phyloP scores from a whole-genome alignment of 169 alveolate species.

The Plasmodium blacklocki region DNA sequence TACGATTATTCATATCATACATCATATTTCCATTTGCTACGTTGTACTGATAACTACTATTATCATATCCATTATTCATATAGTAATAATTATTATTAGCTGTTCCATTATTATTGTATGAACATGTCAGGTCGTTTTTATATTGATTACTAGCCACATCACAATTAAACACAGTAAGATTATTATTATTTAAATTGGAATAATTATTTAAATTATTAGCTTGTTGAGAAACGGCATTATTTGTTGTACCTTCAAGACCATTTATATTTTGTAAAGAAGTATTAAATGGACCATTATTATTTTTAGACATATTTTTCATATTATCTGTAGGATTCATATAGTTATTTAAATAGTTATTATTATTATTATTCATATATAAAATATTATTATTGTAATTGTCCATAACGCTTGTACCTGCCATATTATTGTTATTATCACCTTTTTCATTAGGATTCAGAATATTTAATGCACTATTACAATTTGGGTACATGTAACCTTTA shows the following conservation, averaged over 20 bases:
- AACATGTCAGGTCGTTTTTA: slow-evolving; percentile 19
- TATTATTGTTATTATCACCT: neutral
- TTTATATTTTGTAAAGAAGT: slow-evolving; percentile 1
- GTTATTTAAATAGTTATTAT: neutral
- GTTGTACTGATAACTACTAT: neutral
- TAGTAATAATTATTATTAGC: slow-evolving; percentile 1
- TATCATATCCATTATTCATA: slow-evolving; percentile 3
- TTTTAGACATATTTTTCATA: neutral
- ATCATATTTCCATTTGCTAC: neutral
- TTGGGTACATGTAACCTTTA: neutral
- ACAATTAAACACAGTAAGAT: neutral
- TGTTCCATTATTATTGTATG: slow-evolving; percentile 13
- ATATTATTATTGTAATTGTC: neutral
- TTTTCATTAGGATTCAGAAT: neutral
- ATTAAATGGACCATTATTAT: slow-evolving; percentile 15
- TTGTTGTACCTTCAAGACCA: neutral
- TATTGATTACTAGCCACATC: slow-evolving; percentile 2
- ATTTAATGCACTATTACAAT: slow-evolving; percentile 10
- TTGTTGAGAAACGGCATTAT: neutral
- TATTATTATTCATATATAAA: neutral
- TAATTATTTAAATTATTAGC: neutral
- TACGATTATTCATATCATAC: slow-evolving; percentile 14
- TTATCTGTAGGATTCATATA: slow-evolving; percentile 2
- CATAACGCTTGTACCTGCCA: neutral
- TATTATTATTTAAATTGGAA: slow-evolving; percentile 7